These are phyloP conservation scores for Collariella sp. DNA, from an alignment of 495 filamentous ascomycete genomes.

Conservation along the genomic window DNA sequence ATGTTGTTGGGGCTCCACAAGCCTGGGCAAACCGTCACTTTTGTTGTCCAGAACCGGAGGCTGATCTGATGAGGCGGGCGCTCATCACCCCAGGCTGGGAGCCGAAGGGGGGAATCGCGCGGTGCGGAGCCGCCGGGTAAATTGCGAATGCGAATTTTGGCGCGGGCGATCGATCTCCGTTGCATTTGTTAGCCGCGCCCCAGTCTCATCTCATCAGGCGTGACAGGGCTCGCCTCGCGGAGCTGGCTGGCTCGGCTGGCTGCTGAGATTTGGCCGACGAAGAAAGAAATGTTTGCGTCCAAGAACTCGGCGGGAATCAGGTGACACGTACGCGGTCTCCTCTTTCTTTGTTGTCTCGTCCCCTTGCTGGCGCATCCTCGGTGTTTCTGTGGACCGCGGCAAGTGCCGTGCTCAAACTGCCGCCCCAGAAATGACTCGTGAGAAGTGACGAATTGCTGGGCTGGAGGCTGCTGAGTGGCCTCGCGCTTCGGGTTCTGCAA, in stretches of 20 bases:
- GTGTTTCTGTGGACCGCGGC: conserved; percentile 18
- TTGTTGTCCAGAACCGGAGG: conserved; percentile 4
- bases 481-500: conserved; percentile 9
- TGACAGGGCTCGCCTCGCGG: not conserved
- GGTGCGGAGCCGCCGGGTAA: conserved; percentile 25
- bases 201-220: not conserved
- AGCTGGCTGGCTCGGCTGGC: no score
- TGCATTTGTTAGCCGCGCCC: conserved; percentile 17
- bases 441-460: not conserved
- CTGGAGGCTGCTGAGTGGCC: not conserved
- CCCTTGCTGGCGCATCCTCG: conserved; percentile 10
- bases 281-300: not conserved
- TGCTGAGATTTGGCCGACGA: not conserved
- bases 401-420: conserved; percentile 4
- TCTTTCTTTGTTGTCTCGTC: not conserved
- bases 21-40: not conserved
- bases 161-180: conserved; percentile 21
- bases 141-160: conserved; percentile 8
- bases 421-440: conserved; percentile 15
- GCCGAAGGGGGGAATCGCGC: conserved; percentile 7
- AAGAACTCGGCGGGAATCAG: not conserved
- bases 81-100: no score
- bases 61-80: not conserved
- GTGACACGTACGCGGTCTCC: not conserved
- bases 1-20: conserved; percentile 3